Evolutionary conservation across 2,329 filamentous ascomycete species (phyloP).

Genomic region (Spiromastix sp.): DNA sequence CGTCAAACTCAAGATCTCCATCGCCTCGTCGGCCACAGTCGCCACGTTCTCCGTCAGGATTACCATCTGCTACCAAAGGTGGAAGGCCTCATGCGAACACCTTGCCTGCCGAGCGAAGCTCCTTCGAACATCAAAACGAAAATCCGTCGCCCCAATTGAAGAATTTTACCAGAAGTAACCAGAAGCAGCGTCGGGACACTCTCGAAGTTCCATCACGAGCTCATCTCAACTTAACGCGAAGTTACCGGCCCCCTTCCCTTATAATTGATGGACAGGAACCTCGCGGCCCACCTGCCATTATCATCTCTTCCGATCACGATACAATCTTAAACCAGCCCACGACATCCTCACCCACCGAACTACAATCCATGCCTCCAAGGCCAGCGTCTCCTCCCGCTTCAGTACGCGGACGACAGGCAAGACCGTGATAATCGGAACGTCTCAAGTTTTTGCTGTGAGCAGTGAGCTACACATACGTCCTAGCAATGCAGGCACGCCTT

Average conservation of each 20-base stretch:
- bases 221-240: conserved; percentile 9
- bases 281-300: conserved; percentile 8
- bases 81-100: conserved; percentile 13
- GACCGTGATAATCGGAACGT: no score
- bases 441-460: no score
- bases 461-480: no score
- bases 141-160: conserved; percentile 1
- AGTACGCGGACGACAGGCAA: no score
- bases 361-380: background rate
- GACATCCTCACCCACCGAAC: background rate
- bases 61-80: conserved; percentile 8
- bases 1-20: conserved; percentile 7
- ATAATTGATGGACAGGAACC: conserved; percentile 2
- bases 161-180: conserved; percentile 1
- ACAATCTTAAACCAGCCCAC: background rate
- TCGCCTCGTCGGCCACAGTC: conserved; percentile 10
- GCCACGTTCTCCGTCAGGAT: conserved; percentile 8
- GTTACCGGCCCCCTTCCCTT: conserved; percentile 1
- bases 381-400: background rate
- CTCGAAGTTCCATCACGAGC: conserved; percentile 14
- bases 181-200: conserved; percentile 11
- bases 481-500: no score
- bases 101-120: conserved; percentile 9
- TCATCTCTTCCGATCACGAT: conserved; percentile 7
- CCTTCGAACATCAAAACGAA: conserved; percentile 10